These are phyloP conservation scores for Rubus parviflorus DNA, from an alignment of 306 rosid genomes.

Conservation along the genomic window DNA sequence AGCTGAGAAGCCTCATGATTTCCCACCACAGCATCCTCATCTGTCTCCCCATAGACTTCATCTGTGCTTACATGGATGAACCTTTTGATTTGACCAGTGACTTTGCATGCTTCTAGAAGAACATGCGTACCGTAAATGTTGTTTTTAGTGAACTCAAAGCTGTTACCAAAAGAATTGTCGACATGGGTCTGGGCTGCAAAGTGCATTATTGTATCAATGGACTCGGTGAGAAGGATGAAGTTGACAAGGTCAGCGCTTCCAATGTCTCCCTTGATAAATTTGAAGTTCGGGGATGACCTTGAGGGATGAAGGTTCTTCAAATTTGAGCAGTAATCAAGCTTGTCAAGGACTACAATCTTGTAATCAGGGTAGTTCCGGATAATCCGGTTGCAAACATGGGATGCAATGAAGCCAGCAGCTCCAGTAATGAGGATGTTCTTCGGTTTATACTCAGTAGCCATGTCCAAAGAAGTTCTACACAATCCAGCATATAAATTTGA, in stretches of 20 bases:
- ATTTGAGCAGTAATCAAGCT: conserved; percentile 67
- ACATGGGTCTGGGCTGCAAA: conserved; percentile 71
- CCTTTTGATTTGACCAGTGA: conserved; percentile 46
- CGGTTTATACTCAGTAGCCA: conserved; percentile 42
- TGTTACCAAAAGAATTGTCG: conserved; percentile 61
- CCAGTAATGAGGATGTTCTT: conserved; percentile 62
- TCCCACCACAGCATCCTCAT: conserved; percentile 58
- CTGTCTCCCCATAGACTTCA: conserved; percentile 65
- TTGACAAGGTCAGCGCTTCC: conserved; percentile 58
- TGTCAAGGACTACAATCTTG: conserved; percentile 58
- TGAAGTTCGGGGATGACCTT: conserved; percentile 40
- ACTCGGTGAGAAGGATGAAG: conserved; percentile 46
- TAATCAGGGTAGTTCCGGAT: conserved; percentile 45
- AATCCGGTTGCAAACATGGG: conserved; percentile 64
- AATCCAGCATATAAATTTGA: conserved; percentile 7
- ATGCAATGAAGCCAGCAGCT: conserved; percentile 77
- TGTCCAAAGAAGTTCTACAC: conserved; percentile 29
- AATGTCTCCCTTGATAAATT: conserved; percentile 64
- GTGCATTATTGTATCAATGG: conserved; percentile 67
- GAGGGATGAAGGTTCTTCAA: conserved; percentile 52
- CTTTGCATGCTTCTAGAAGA: conserved; percentile 61
- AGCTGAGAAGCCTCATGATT: conserved; percentile 69
- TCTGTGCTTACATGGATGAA: conserved; percentile 67
- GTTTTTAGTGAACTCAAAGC: conserved; percentile 61
- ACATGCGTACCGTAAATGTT: conserved; percentile 67